Percentiles rank a stretch among this genome's conserved stretches.
These are phyloP conservation scores for Aspergillus affinis DNA, from an alignment of 495 filamentous ascomycete species.

Conservation along the genomic window DNA sequence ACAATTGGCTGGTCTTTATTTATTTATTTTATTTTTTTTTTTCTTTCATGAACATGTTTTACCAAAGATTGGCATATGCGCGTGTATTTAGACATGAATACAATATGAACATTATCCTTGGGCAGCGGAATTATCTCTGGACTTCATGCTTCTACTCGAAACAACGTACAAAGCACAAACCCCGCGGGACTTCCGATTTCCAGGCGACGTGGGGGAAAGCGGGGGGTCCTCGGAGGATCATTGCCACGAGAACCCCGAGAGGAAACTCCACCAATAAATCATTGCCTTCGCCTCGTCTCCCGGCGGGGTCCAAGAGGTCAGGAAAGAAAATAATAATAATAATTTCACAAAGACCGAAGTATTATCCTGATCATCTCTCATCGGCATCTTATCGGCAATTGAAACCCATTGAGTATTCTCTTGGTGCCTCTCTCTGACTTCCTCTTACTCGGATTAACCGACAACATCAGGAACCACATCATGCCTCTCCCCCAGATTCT, in stretches of 20 bases:
- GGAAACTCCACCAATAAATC: conserved; percentile 15
- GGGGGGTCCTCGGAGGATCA: conserved; percentile 31
- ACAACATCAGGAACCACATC: neutral
- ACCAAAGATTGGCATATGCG: neutral
- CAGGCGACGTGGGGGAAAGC: neutral
- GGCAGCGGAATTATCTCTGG: too few relatives aligned
- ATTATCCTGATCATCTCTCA: neutral
- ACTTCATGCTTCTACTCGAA: too few relatives aligned
- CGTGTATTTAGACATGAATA: too few relatives aligned
- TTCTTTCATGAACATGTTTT: neutral
- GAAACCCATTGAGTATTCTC: neutral
- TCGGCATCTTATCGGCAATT: neutral
- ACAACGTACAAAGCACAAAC: too few relatives aligned
- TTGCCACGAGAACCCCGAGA: conserved; percentile 32
- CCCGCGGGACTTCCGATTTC: too few relatives aligned
- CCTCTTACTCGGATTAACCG: neutral
- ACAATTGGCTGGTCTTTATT: too few relatives aligned
- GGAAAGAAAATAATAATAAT: too few relatives aligned
- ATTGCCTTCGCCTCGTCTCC: conserved; percentile 21
- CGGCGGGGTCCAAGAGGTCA: conserved; percentile 10
- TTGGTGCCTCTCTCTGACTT: neutral
- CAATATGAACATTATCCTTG: too few relatives aligned
- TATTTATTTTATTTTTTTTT: neutral
- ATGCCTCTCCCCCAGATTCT: conserved; percentile 44
- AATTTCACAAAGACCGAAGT: too few relatives aligned